Evolutionary conservation across 2,329 filamentous ascomycete species (phyloP).

Genomic region (Raffaelea arxii): DNA sequence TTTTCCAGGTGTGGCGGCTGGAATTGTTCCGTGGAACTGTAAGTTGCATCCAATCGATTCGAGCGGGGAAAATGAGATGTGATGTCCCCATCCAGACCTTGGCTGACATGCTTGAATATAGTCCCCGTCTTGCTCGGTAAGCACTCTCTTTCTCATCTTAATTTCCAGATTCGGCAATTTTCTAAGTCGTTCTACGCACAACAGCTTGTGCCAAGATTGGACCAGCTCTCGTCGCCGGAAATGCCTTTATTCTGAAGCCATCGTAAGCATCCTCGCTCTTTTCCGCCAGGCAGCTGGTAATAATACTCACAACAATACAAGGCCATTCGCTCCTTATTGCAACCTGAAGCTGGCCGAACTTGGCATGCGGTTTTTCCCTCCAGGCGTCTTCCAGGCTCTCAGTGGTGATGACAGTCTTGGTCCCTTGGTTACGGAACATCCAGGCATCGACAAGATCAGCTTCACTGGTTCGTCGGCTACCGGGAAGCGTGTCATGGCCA

Average conservation of each 20-base stretch:
- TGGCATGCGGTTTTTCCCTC: conserved; percentile 45
- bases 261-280: background rate
- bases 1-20: background rate
- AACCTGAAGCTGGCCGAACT: conserved; percentile 50
- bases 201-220: background rate
- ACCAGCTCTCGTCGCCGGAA: background rate
- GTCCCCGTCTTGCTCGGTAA: background rate
- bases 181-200: no score
- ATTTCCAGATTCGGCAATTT: no score
- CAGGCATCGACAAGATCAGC: conserved; percentile 49
- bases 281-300: background rate
- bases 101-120: background rate
- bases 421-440: conserved; percentile 46
- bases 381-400: conserved; percentile 52
- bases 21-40: background rate
- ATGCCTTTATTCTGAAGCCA: conserved; percentile 29
- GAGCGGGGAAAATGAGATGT: no score
- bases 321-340: conserved; percentile 46
- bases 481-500: conserved; percentile 51
- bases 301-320: no score
- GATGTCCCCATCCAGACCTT: background rate
- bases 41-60: background rate
- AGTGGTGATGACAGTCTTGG: conserved; percentile 52
- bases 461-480: conserved; percentile 54
- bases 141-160: no score